Evolutionary conservation across 75 land plant species (phyloP), one percentile per base, ranked within the genome.

Genomic region (Sequoiadendron giganteum): DNA sequence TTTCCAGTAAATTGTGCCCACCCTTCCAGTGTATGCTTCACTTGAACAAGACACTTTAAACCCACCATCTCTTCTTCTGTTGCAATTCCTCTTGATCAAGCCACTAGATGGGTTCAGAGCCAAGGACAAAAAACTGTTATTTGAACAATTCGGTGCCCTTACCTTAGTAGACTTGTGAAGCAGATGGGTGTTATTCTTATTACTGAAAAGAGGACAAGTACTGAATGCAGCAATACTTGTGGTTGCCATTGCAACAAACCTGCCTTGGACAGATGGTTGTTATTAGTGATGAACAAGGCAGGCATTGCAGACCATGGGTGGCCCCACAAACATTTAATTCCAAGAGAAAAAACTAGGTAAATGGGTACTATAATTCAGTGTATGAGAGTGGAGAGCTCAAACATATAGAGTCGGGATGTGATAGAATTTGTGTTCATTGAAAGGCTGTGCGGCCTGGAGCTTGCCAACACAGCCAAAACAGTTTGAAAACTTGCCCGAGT

Each of bases 1-100:
- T 49, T 88, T 92, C 73, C 94, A 45, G 65, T 48, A 45, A 28
- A 34, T 18, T 45, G 86, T 85, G 10, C 86, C 56, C 39, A 55
- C 86, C 40, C 65, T 55, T 54, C 65, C 86, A 19, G 56, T 85
- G 36, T 34, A 85, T 85, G 39, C 13, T 85, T 61, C 32, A 28
- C 52, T 36, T 34, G 86, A 55, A 55, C 65, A 85, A 30, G 61
- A 32, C 56, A 55, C 65, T n/a, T 14, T 47, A 85, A 9, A 11
- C 21, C 28, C 14, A 8, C 61, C 28, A 54, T 32, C 39, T 38
- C 30, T 43, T 21, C 42, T 82, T 43, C 30, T 25, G 49, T 45
- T 82, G 47, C n/a, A 42, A 25, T 82, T 82, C 32, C 48, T 25
- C 48, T 47, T 47, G 32, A 42, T 4, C 10, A 5, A 2, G 40